Conservation (phyloP, 129 eudicot species). For the Flaveria linearis region DNA sequence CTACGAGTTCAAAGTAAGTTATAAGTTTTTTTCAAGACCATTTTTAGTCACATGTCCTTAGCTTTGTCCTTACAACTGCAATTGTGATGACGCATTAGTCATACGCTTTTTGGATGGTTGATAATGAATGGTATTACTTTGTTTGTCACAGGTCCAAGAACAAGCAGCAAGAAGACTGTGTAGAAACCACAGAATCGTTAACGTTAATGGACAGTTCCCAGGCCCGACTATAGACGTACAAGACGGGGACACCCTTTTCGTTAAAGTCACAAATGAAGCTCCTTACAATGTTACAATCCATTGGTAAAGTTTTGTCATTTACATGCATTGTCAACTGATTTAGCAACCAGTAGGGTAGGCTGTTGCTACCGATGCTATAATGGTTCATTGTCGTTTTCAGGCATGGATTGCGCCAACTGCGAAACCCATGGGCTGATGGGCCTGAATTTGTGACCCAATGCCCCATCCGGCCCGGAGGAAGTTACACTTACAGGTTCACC, state of each 20-base stretch:
- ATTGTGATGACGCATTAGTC: background rate
- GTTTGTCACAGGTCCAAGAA: constrained; percentile 59
- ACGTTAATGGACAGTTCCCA: constrained; percentile 79
- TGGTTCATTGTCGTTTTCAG: constrained; percentile 20
- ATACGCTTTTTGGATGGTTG: background rate
- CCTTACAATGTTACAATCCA: constrained; percentile 71
- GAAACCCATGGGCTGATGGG: constrained; percentile 78
- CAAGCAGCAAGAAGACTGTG: constrained; percentile 67
- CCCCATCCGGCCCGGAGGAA: constrained; percentile 63
- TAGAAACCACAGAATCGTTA: constrained; percentile 57
- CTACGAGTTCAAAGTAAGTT: constrained; percentile 53
- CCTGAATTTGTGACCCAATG: constrained; percentile 66
- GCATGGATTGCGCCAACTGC: constrained; percentile 66
- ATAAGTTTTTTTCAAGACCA: background rate
- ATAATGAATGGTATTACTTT: background rate
- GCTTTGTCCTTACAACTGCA: background rate
- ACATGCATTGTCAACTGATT: background rate
- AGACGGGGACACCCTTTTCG: constrained; percentile 61
- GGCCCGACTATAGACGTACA: constrained; percentile 73
- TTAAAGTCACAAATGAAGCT: constrained; percentile 63
- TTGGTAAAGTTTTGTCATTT: constrained; percentile 38
- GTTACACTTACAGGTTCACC: constrained; percentile 59
- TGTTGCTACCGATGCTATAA: background rate
- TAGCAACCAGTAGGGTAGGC: too few species aligned
- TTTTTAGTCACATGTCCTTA: background rate